phyloP scores from a whole-genome alignment of 2,329 filamentous ascomycete genomes.

The Phyllosticta paracitricarpa region DNA sequence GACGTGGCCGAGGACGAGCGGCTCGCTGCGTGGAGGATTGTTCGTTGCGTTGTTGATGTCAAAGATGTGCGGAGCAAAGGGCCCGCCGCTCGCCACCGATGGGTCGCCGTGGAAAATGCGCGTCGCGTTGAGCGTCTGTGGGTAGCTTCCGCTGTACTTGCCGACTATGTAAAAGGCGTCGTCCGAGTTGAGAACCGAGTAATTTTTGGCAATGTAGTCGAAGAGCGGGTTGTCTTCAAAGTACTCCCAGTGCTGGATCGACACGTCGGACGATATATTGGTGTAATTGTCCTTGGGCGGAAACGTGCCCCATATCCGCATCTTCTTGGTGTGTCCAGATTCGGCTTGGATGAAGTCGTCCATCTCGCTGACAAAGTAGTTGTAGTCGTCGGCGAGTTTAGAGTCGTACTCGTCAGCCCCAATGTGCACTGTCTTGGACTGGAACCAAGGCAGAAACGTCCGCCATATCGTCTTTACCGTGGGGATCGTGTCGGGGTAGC shows the following conservation, averaged over 20 bases:
- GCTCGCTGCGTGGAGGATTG: constrained; percentile 33
- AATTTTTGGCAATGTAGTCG: constrained; percentile 30
- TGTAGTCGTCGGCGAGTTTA: constrained; percentile 26
- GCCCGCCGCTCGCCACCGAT: constrained; percentile 20
- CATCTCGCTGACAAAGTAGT: constrained; percentile 29
- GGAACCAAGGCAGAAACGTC: constrained; percentile 30
- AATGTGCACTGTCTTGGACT: constrained; percentile 28
- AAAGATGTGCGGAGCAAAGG: constrained; percentile 42
- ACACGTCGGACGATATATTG: constrained; percentile 33
- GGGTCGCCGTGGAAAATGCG: constrained; percentile 35
- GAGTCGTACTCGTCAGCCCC: constrained; percentile 29
- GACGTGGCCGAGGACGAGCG: constrained; percentile 35
- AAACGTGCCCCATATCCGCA: constrained; percentile 33
- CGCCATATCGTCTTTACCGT: constrained; percentile 28
- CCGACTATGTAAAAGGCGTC: constrained; percentile 45
- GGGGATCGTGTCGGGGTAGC: constrained; percentile 25
- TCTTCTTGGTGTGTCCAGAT: constrained; percentile 18
- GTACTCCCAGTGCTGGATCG: constrained; percentile 41
- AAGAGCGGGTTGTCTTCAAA: constrained; percentile 37
- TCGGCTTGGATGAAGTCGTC: constrained; percentile 21
- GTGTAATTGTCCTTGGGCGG: constrained; percentile 32
- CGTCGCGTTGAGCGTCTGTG: constrained; percentile 38
- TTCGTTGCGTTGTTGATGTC: constrained; percentile 39
- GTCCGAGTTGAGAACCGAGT: constrained; percentile 37
- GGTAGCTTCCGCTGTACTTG: constrained; percentile 36